These are phyloP conservation scores for Pythium insidiosum DNA, from an alignment of 352 stramenopile species.

Conservation along the genomic window DNA sequence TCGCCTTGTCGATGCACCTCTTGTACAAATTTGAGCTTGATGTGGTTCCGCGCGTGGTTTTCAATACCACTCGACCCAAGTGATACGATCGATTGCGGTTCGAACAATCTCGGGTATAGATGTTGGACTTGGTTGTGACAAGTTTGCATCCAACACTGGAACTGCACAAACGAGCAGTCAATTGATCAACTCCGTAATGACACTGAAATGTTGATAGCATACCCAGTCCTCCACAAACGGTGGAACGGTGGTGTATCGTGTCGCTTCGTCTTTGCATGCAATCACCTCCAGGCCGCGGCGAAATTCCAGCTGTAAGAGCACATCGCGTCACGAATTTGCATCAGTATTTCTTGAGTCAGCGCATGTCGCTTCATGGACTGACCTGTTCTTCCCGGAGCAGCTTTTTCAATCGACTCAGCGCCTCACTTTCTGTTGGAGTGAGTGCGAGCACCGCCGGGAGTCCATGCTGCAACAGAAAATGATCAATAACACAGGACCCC, in stretches of 20 bases:
- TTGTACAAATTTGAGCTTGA: constrained; percentile 29
- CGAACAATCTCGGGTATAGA: constrained; percentile 58
- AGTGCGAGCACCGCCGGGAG: constrained; percentile 49
- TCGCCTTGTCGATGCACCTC: constrained; percentile 29
- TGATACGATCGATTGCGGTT: no score
- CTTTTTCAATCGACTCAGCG: constrained; percentile 29
- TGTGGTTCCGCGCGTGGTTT: constrained; percentile 1
- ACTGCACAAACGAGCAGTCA: constrained; percentile 16
- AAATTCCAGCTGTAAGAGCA: neutral
- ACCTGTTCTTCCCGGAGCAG: constrained; percentile 31
- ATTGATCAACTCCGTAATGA: no score
- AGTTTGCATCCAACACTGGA: constrained; percentile 25
- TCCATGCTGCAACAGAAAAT: constrained; percentile 24
- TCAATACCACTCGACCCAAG: no score
- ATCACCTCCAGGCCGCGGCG: neutral
- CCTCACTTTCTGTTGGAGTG: constrained; percentile 23
- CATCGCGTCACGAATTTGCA: no score
- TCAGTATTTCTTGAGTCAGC: neutral
- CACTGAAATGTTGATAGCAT: neutral
- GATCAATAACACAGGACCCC: neutral
- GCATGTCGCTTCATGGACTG: neutral
- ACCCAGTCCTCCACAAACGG: neutral
- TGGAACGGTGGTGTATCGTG: neutral
- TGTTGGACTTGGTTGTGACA: constrained; percentile 54
- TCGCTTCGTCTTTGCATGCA: neutral